Percentiles rank a stretch among this genome's conserved stretches.
phyloP scores from a whole-genome alignment of 352 stramenopile genomes.

The Phytophthora idaei region DNA sequence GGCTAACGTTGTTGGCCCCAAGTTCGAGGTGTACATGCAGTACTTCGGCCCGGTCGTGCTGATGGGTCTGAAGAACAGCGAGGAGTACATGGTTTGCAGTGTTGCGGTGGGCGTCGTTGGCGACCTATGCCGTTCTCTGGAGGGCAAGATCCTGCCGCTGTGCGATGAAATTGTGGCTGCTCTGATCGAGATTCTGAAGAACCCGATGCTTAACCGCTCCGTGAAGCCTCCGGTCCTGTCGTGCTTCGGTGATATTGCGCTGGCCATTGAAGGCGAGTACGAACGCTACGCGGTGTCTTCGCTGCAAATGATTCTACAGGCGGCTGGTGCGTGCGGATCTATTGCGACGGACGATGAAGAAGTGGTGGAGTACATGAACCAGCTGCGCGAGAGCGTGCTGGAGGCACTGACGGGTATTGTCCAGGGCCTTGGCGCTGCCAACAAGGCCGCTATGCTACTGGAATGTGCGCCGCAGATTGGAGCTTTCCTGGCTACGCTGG shows the following conservation, averaged over 20 bases:
- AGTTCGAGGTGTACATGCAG: constrained; percentile 96
- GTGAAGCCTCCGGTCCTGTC: constrained; percentile 97
- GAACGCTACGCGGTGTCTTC: constrained; percentile 86
- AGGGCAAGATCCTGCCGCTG: constrained; percentile 90
- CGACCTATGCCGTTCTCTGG: constrained; percentile 94
- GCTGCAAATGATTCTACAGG: constrained; percentile 87
- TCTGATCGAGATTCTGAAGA: constrained; percentile 96
- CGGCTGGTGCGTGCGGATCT: constrained; percentile 83
- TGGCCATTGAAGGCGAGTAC: constrained; percentile 94
- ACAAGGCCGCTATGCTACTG: constrained; percentile 86
- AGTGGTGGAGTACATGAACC: constrained; percentile 98
- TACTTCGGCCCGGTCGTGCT: constrained; percentile 93
- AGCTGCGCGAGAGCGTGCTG: constrained; percentile 94
- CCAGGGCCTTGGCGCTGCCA: constrained; percentile 92
- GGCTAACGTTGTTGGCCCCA: constrained; percentile 92
- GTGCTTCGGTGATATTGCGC: constrained; percentile 97
- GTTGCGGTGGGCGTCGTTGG: constrained; percentile 95
- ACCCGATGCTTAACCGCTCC: constrained; percentile 90
- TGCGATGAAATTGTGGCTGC: constrained; percentile 95
- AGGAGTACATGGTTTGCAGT: constrained; percentile 97
- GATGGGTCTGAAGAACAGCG: constrained; percentile 93
- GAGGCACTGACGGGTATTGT: constrained; percentile 97
- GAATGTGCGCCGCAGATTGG: constrained; percentile 87
- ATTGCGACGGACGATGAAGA: constrained; percentile 96
- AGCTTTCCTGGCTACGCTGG: constrained; percentile 88